Percentiles rank a stretch among this genome's conserved stretches.
Evolutionary conservation across 1,139 yeast genomes (phyloP).

Genomic region (Kodamaea sp.): DNA sequence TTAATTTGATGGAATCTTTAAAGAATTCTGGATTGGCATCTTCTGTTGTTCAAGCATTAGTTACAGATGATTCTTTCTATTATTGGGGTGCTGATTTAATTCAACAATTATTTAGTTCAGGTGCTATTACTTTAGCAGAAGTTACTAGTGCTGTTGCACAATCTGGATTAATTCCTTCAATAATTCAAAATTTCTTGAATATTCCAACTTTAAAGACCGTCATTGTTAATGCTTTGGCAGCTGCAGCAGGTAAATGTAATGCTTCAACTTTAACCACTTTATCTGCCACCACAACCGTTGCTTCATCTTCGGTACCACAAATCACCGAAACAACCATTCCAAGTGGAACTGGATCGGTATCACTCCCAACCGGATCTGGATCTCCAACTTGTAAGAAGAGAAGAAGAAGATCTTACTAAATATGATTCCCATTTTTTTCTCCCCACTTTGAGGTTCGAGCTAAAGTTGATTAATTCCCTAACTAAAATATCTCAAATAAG

Average conservation of each 20-base stretch:
- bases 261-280: slow-evolving; percentile 29
- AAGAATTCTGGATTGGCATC: slow-evolving; percentile 44
- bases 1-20: slow-evolving; percentile 44
- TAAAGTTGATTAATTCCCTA: background rate
- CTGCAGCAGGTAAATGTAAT: slow-evolving; percentile 42
- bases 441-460: background rate
- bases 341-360: slow-evolving; percentile 17
- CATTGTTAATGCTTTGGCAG: slow-evolving; percentile 44
- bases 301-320: slow-evolving; percentile 11
- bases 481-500: no score
- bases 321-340: slow-evolving; percentile 15
- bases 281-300: slow-evolving; percentile 16
- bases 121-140: slow-evolving; percentile 28
- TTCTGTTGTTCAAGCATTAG: slow-evolving; percentile 38
- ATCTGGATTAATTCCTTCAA: slow-evolving; percentile 40
- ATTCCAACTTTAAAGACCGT: slow-evolving; percentile 39
- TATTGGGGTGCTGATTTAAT: slow-evolving; percentile 41
- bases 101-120: slow-evolving; percentile 26
- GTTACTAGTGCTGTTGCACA: slow-evolving; percentile 30
- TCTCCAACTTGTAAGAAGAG: slow-evolving; percentile 22
- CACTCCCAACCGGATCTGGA: slow-evolving; percentile 14
- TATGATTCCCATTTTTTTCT: slow-evolving; percentile 1
- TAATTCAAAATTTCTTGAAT: slow-evolving; percentile 40
- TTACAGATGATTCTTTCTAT: slow-evolving; percentile 40
- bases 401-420: slow-evolving; percentile 30